phyloP scores from a whole-genome alignment of 306 rosid genomes.

The cucumber (Cucumis sativus) region Cucumber_9930_V3 NC_026660.2:28084501-28085000 shows the following conservation, averaged over 20 bases:
- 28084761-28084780: neutral
- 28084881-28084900: neutral
- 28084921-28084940: neutral
- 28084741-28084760: neutral
- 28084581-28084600: conserved; percentile 95
- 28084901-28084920: neutral
- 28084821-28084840: neutral
- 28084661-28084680: neutral
- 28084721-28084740: neutral
- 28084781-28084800: neutral
- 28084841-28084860: neutral
- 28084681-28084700: neutral
- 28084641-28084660: neutral
- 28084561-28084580: conserved; percentile 99
- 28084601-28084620: conserved; percentile 88
- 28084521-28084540: conserved; percentile 98
- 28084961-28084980: neutral
- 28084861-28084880: neutral
- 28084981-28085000: neutral
- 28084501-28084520: conserved; percentile 76
- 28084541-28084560: conserved; percentile 87
- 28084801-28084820: neutral
- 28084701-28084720: neutral
- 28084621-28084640: conserved; percentile 47
- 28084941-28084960: neutral